Percentiles rank a stretch among this genome's conserved stretches.
Evolutionary conservation across 768 basidiomycete species (phyloP).

Genomic region (Trametopsis cervina): DNA sequence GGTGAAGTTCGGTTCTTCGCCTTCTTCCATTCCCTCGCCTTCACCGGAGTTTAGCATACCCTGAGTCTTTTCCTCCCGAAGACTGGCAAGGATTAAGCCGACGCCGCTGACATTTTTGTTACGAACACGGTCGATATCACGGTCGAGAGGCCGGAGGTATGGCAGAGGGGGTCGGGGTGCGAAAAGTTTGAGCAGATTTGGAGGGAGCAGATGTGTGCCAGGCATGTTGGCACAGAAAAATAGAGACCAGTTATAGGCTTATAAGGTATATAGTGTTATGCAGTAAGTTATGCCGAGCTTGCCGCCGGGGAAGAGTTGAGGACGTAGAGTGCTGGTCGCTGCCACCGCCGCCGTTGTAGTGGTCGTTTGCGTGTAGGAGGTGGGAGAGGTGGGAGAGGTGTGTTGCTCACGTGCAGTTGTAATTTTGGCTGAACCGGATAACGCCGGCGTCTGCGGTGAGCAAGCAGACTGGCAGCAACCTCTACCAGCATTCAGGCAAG

Average conservation of each 20-base stretch:
- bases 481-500: background rate
- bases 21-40: conserved; percentile 73
- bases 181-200: conserved; percentile 95
- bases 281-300: background rate
- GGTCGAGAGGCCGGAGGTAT: conserved; percentile 80
- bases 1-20: conserved; percentile 75
- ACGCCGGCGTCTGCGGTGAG: too few species aligned
- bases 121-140: conserved; percentile 69
- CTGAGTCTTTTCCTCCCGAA: conserved; percentile 75
- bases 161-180: conserved; percentile 88
- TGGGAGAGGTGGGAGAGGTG: background rate
- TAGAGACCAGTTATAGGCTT: background rate
- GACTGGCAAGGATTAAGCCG: conserved; percentile 59
- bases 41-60: conserved; percentile 51
- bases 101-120: conserved; percentile 71
- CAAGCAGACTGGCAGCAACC: background rate
- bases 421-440: conserved; percentile 1
- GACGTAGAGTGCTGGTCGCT: too few species aligned
- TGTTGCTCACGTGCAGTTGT: background rate
- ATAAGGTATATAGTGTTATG: background rate
- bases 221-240: conserved; percentile 28
- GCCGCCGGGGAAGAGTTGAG: too few species aligned
- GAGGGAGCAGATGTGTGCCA: conserved; percentile 86
- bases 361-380: conserved; percentile 4
- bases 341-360: too few species aligned